A percentile compares a stretch with the other conserved stretches of the same genome.
Conservation (phyloP, 176 grass and related monocot species). For the Pharus latifolius region DNA sequence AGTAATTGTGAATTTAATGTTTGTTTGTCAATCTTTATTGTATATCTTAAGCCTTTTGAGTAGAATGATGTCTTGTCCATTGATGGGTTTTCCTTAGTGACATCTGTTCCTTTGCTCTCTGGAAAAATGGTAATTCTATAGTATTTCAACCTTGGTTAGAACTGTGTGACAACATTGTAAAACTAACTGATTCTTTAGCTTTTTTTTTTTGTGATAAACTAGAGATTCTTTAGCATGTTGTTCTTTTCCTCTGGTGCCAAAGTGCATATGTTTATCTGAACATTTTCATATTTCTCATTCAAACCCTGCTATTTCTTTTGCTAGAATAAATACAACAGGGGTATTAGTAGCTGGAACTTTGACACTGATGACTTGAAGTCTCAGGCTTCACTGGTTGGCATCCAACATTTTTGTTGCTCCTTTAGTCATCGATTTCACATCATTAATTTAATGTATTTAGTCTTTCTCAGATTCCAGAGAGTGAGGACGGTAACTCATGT, state of each 20-base stretch:
- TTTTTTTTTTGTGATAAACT: neutral
- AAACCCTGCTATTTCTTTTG: slow-evolving; percentile 1
- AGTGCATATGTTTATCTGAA: neutral
- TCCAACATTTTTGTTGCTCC: neutral
- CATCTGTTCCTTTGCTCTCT: neutral
- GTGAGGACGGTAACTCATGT: slow-evolving; percentile 41
- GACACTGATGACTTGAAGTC: slow-evolving; percentile 85
- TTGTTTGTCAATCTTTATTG: neutral
- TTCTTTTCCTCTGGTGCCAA: neutral
- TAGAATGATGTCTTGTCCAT: neutral
- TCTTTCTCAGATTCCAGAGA: slow-evolving; percentile 50
- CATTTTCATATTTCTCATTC: neutral
- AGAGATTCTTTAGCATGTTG: neutral
- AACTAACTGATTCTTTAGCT: neutral
- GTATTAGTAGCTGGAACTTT: slow-evolving; percentile 95
- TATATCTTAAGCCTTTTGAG: neutral
- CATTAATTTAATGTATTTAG: neutral
- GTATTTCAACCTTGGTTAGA: neutral
- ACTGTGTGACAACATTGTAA: neutral
- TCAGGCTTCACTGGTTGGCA: slow-evolving; percentile 71
- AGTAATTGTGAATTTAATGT: neutral
- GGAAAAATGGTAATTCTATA: neutral
- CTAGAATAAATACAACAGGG: slow-evolving; percentile 94
- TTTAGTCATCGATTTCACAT: slow-evolving; percentile 3
- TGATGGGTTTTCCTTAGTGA: neutral